Conservation (phyloP, 148 eudicot genomes). For the Cornus kousa region DNA sequence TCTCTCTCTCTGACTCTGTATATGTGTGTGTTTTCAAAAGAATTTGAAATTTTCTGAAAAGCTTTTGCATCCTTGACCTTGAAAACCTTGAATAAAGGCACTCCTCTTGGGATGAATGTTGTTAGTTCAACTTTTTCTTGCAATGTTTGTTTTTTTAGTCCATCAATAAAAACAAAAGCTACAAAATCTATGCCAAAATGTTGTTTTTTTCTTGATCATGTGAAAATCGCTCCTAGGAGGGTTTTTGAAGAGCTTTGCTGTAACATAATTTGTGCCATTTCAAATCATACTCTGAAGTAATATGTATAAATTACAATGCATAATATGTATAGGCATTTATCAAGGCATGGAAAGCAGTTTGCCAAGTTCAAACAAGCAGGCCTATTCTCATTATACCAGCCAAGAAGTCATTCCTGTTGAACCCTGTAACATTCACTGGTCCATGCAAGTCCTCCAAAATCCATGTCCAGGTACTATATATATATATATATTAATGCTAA, state of each 20-base stretch:
- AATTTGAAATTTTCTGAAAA: background rate
- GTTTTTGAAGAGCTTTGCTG: no score
- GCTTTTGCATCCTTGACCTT: no score
- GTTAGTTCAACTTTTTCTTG: no score
- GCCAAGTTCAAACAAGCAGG: slow-evolving; percentile 16
- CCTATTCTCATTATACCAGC: slow-evolving; percentile 28
- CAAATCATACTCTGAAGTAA: background rate
- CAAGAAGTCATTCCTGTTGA: slow-evolving; percentile 34
- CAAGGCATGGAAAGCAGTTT: slow-evolving; percentile 43
- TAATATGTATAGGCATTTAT: slow-evolving; percentile 36
- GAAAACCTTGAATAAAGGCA: no score
- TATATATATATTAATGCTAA: no score
- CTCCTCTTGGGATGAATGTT: no score
- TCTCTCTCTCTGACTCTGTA: background rate
- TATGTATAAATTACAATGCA: background rate
- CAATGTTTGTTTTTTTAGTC: no score
- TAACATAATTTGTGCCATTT: no score
- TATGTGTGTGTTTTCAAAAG: background rate
- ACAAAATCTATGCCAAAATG: no score
- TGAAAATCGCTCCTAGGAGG: no score
- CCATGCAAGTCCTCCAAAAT: slow-evolving; percentile 49
- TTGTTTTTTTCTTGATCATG: no score
- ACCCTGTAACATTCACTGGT: slow-evolving; percentile 38
- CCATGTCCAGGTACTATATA: slow-evolving; percentile 27
- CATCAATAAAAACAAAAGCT: no score